Base-by-base conservation (phyloP, 192 early-diverging fungal species). In the Spizellomyces punctatus region DNA sequence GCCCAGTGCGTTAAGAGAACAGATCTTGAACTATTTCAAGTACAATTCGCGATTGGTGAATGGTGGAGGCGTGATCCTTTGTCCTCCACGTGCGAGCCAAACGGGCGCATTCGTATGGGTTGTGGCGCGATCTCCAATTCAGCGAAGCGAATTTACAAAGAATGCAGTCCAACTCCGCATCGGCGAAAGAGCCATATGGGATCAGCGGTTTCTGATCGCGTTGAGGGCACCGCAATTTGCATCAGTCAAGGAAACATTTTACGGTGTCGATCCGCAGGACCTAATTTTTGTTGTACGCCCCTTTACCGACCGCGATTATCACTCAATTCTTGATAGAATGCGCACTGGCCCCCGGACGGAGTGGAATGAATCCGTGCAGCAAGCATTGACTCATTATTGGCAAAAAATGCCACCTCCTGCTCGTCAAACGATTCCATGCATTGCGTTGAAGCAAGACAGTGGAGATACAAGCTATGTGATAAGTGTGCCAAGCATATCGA, bases 31-130 rank as follows among this genome's bases (percentile, higher is more conserved):
- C 43, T 46, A 47, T 46, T 17, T 48, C 45, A 62, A 65, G 41
- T 46, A 16, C 36, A 48, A 46, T 9, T 10, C 36, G 12, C 19
- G 14, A 17, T n/a, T 14, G 5, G 64, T 65, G 14, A 50, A 44
- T 10, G 57, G 8, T 6, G 72, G 64, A 22, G 17, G 47, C 55
- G 64, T 59, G 8, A 21, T 61, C 14, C 63, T 74, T 12, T 66
- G 10, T 46, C 56, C 14, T 10, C 72, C 72, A 1, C 63, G 56
- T 6, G 17, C 55, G 16, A 42, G 17, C 6, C 54, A 36, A 12
- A 74, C 64, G 4, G 72, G 72, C 6, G 63, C 64, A 14, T 67
- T 41, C 54, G 47, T 74, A 14, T 74, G 72, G 72, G 27, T 74
- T 12, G 6, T 60, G 6, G 55, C 54, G 14, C 27, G 72, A n/a